Evolutionary conservation across 352 stramenopile genomes (phyloP), one percentile per base, ranked within the genome.

Genomic region (Pythium sukuiense): DNA sequence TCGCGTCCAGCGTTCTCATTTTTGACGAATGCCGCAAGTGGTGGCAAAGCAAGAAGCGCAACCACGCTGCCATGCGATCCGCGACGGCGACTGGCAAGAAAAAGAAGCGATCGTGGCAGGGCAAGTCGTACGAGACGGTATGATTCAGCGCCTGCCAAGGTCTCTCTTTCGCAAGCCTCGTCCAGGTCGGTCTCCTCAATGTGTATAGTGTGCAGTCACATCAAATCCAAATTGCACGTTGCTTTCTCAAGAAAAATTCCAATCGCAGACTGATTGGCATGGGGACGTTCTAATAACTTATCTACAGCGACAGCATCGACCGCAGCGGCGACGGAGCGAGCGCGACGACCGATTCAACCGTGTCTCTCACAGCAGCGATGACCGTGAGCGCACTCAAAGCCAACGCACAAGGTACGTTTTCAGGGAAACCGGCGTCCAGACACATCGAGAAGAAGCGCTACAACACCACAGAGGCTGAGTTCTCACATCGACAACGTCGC

Each of bases 11-110:
- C 13, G 86, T 99, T 50, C 68, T 99, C 7, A 70, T 97, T 53
- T 83, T 99, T 18, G 96, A 99, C 70, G 97, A 97, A 45, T 73
- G 87, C n/a, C 85, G 97, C 20, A 99, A 99, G 63, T 92, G 76
- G 79, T 89, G 74, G 74, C 72, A 88, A 43, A 45, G 55, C 50
- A 75, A 72, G 58, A 71, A 67, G 53, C 63, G 67, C 5, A 70
- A 76, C 24, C 76, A 76, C 54, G 68, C 73, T 30, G 53, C 60
- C 6, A 65, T 83, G 52, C 81, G 76, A 30, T 72, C 77, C 6
- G 57, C 76, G 3, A 68, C 69, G 16, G 80, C 75, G 6, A 79
- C 76, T 7, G 76, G 80, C 30, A 81, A 73, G 61, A 89, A 91
- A 67, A 84, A 84, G 62, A 82, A 80, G 64, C 79, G 79, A n/a